phyloP scores from a whole-genome alignment of 2,329 filamentous ascomycete species.

The Curvularia sp. region DNA sequence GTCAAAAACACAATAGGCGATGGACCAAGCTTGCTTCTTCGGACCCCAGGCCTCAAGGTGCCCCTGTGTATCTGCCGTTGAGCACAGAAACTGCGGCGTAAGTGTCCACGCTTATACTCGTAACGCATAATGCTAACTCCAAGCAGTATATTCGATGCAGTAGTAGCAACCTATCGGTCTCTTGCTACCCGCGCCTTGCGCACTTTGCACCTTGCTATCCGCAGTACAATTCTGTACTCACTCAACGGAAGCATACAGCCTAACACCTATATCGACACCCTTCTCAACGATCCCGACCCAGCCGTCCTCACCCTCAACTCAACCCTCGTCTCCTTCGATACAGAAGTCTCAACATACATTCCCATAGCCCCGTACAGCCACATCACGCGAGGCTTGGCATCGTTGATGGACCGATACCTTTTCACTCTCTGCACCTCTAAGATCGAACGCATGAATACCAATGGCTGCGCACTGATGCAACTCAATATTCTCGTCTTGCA shows the following conservation, averaged over 20 bases:
- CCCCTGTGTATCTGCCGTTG: conserved; percentile 82
- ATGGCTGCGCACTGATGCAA: conserved; percentile 85
- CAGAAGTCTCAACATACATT: conserved; percentile 76
- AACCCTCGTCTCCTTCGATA: conserved; percentile 86
- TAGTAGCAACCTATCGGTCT: conserved; percentile 81
- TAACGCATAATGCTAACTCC: conserved; percentile 17
- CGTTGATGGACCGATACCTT: conserved; percentile 80
- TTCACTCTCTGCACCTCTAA: conserved; percentile 68
- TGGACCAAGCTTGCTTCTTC: conserved; percentile 77
- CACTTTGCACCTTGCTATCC: conserved; percentile 86
- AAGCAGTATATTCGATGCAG: conserved; percentile 79
- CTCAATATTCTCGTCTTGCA: conserved; percentile 94
- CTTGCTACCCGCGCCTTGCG: conserved; percentile 80
- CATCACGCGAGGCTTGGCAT: conserved; percentile 76
- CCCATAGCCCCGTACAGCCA: conserved; percentile 72
- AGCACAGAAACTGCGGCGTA: conserved; percentile 83
- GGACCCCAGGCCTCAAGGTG: conserved; percentile 61
- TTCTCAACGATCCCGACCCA: conserved; percentile 78
- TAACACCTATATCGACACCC: conserved; percentile 62
- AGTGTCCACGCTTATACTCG: conserved; percentile 38
- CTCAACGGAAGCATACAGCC: conserved; percentile 63
- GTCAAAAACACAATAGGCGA: conserved; percentile 67
- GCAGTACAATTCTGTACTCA: conserved; percentile 83
- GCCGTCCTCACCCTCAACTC: conserved; percentile 83
- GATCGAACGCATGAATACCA: conserved; percentile 81